phyloP scores from a whole-genome alignment of 2,329 filamentous ascomycete genomes.

The Aspergillus felis region DNA sequence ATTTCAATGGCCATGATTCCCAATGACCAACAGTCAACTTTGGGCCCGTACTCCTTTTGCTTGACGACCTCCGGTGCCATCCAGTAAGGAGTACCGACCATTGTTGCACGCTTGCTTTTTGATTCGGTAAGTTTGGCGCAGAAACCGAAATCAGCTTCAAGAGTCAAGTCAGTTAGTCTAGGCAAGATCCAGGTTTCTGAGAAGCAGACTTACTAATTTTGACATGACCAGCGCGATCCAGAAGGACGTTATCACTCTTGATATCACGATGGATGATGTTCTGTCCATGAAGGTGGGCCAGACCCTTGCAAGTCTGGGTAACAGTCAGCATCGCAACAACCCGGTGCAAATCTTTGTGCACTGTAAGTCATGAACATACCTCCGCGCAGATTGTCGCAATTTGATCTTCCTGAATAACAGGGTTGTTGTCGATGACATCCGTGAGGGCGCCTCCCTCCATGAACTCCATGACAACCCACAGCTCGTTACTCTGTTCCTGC shows the following conservation, averaged over 20 bases:
- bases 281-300: slow-evolving; percentile 90
- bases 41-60: slow-evolving; percentile 97
- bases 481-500: slow-evolving; percentile 86
- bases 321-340: not conserved
- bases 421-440: slow-evolving; percentile 98
- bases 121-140: slow-evolving; percentile 97
- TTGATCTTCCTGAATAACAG: slow-evolving; percentile 89
- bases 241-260: slow-evolving; percentile 96
- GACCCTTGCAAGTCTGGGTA: slow-evolving; percentile 81
- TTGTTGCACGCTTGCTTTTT: slow-evolving; percentile 94
- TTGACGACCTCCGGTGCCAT: slow-evolving; percentile 99
- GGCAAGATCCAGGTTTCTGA: not conserved
- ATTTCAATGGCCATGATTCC: slow-evolving; percentile 99
- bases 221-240: slow-evolving; percentile 91
- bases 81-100: slow-evolving; percentile 99
- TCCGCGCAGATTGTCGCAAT: slow-evolving; percentile 96
- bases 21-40: slow-evolving; percentile 98
- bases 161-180: slow-evolving; percentile 21
- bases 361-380: slow-evolving; percentile 52
- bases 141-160: slow-evolving; percentile 91
- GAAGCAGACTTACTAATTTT: slow-evolving; percentile 78
- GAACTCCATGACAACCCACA: slow-evolving; percentile 99
- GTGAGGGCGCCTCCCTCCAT: slow-evolving; percentile 98
- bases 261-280: slow-evolving; percentile 99
- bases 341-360: not conserved